A percentile compares a stretch with the other conserved stretches of the same genome.
Evolutionary conservation across 805 yeast genomes (phyloP).

Genomic region (Candida andamanensis): DNA sequence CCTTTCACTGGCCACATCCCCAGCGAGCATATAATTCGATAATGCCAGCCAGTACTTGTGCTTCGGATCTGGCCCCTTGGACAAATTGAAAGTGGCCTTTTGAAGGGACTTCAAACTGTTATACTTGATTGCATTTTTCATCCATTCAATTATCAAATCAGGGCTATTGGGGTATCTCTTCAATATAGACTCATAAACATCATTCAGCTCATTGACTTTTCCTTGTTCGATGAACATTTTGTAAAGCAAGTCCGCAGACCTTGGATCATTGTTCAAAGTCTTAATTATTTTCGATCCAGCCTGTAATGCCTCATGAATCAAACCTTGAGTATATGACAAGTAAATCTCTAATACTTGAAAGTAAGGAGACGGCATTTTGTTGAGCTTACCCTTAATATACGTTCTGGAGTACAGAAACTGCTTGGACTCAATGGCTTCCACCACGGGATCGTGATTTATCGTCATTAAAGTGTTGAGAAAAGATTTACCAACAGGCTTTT

Average conservation of each 20-base stretch:
- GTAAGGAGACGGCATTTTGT: slow-evolving; percentile 54
- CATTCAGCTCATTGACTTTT: slow-evolving; percentile 32
- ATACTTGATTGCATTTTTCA: slow-evolving; percentile 43
- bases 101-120: slow-evolving; percentile 50
- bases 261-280: slow-evolving; percentile 50
- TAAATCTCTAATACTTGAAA: slow-evolving; percentile 44
- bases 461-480: no score
- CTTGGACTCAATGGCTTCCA: slow-evolving; percentile 46
- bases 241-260: slow-evolving; percentile 45
- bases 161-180: slow-evolving; percentile 49
- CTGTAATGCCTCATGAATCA: slow-evolving; percentile 26
- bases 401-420: slow-evolving; percentile 50
- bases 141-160: slow-evolving; percentile 51
- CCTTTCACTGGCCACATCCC: slow-evolving; percentile 22
- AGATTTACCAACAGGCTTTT: no score
- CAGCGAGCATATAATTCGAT: slow-evolving; percentile 41
- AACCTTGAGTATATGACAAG: slow-evolving; percentile 28
- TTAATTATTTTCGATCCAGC: slow-evolving; percentile 22
- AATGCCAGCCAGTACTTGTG: slow-evolving; percentile 54
- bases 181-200: slow-evolving; percentile 53
- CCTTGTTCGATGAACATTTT: slow-evolving; percentile 40
- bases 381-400: slow-evolving; percentile 43
- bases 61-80: slow-evolving; percentile 25
- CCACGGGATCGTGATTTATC: slow-evolving; percentile 17
- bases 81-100: slow-evolving; percentile 42